phyloP scores from a whole-genome alignment of 805 yeast species.

The Ogataea nitratoaversa region DNA sequence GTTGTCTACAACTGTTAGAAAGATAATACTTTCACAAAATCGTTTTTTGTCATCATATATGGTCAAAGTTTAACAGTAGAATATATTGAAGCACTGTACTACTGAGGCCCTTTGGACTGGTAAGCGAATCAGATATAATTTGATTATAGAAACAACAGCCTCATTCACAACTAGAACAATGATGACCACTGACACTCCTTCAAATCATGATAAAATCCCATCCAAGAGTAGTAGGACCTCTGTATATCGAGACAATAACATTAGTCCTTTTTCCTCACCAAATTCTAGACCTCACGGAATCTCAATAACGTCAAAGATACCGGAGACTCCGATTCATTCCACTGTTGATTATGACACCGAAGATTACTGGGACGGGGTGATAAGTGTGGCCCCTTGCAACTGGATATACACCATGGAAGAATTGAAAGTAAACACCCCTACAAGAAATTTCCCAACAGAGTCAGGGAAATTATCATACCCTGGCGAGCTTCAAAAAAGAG shows the following conservation, averaged over 20 bases:
- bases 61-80: no score
- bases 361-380: conserved; percentile 28
- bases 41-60: conserved; percentile 4
- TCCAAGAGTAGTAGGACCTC: no score
- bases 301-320: conserved; percentile 12
- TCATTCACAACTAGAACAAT: no score
- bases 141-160: no score
- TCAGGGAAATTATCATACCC: conserved; percentile 27
- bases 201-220: no score
- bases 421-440: conserved; percentile 28
- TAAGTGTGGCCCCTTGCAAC: conserved; percentile 20
- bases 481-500: conserved; percentile 39
- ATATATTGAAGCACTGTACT: no score
- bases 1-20: conserved; percentile 3
- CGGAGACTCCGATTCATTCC: conserved; percentile 3
- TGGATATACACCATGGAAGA: conserved; percentile 28
- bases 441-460: conserved; percentile 26
- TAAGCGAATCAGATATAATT: no score
- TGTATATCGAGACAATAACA: no score
- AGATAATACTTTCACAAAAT: conserved; percentile 10
- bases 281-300: conserved; percentile 8
- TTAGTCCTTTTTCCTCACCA: no score
- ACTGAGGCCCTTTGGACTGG: no score
- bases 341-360: conserved; percentile 6
- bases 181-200: no score